Evolutionary conservation across 2,329 filamentous ascomycete genomes (phyloP), one percentile per base, ranked within the genome.

Genomic region (Metarhizium humberi): DNA sequence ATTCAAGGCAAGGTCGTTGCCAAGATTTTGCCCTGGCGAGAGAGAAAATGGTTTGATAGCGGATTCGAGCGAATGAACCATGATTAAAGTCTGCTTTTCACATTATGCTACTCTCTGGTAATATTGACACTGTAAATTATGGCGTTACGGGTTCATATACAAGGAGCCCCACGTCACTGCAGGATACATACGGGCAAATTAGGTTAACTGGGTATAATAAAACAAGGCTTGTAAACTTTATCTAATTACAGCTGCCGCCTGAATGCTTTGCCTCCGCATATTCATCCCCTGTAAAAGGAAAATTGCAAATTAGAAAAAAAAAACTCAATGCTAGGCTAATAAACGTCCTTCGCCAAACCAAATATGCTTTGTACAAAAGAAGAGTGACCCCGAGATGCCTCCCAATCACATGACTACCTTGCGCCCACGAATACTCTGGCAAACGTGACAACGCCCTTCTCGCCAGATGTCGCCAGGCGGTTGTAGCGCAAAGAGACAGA

Each of bases 1-100:
- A 81, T 99, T 48, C 85, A 80, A 63, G 91, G 91, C 50, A 97
- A 95, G 68, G 85, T 94, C 2, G 72, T 92, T 43, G 86, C 79
- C 59, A 82, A 78, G n/a, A 71, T 76, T 43, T 74, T 79, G 58
- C 80, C 82, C 1, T 76, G 75, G 66, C 71, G 67, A 11, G 76
- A 78, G 64, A 73, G 77, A 49, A 69, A 70, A 48, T 81, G 76
- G 75, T 71, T 86, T 18, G 67, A 70, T 13, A 77, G 73, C 59
- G 70, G 68, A 3, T 57, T 81, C 3, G 56, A 75, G 63, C 57
- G 69, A 58, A n/a, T 64, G 61, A 40, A 64, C 57, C 51, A 53
- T 14, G 45, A 45, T 4, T 55, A 36, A 46, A 55, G 8, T 25
- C 18, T 16, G 11, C 2, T 5, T 45, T 10, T 18, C n/a, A 14